Percentiles rank a stretch among this genome's conserved stretches.
These are phyloP conservation scores for Aspergillus melleus DNA, from an alignment of 2,329 filamentous ascomycete species.

Conservation along the genomic window DNA sequence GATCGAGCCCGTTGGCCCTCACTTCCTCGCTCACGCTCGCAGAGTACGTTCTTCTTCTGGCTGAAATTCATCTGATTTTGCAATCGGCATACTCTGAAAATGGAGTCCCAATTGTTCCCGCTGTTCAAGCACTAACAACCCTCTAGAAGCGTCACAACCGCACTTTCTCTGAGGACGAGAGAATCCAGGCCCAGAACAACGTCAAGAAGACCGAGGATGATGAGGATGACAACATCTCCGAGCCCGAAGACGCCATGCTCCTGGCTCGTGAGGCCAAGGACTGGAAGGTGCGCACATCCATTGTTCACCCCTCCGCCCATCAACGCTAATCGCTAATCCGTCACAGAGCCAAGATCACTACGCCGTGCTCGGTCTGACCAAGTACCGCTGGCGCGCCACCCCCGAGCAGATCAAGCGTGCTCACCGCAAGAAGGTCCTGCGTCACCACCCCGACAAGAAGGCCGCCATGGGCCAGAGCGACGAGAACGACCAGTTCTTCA, in stretches of 20 bases:
- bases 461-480: constrained; percentile 83
- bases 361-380: constrained; percentile 87
- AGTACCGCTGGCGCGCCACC: constrained; percentile 88
- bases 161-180: constrained; percentile 97
- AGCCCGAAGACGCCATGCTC: constrained; percentile 90
- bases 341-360: constrained; percentile 90
- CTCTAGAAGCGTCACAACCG: constrained; percentile 78
- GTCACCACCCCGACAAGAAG: constrained; percentile 99
- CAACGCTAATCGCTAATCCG: constrained; percentile 13
- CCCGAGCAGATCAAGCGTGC: constrained; percentile 99
- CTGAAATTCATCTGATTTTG: neutral
- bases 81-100: neutral
- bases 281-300: constrained; percentile 75
- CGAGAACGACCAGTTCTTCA: constrained; percentile 96
- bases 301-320: neutral
- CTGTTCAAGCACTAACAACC: constrained; percentile 20
- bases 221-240: constrained; percentile 86
- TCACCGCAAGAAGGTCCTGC: constrained; percentile 98
- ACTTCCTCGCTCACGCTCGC: constrained; percentile 96
- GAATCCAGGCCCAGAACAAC: constrained; percentile 90
- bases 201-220: constrained; percentile 95
- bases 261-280: constrained; percentile 94
- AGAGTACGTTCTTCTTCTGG: constrained; percentile 57
- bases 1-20: constrained; percentile 93
- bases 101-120: too few relatives aligned